Conservation (phyloP, 2,329 filamentous ascomycete genomes). For the Chlorencoelia australis region DNA sequence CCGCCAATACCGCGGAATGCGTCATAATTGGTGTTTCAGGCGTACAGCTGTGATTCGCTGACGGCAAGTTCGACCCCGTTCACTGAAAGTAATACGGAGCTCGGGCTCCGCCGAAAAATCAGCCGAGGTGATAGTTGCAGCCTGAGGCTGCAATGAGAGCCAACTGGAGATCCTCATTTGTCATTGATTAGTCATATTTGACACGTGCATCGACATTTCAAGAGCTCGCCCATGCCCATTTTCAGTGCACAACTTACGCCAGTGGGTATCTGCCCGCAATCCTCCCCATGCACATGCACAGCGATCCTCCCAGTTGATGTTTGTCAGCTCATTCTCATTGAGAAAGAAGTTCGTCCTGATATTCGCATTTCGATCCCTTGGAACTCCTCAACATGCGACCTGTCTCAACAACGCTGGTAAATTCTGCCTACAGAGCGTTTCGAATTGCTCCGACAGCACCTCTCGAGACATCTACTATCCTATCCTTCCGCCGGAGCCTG, state of each 20-base stretch:
- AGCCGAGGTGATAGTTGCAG: too few species aligned
- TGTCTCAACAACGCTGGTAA: conserved; percentile 4
- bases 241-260: too few species aligned
- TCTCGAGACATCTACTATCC: conserved; percentile 4
- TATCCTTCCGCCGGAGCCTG: conserved; percentile 3
- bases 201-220: not conserved
- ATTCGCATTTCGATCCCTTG: conserved; percentile 2
- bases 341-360: conserved; percentile 4
- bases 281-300: too few species aligned
- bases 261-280: too few species aligned
- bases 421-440: conserved; percentile 5
- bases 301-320: too few species aligned
- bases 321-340: too few species aligned
- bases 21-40: not conserved
- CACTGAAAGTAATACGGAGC: not conserved
- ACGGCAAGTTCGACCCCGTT: not conserved
- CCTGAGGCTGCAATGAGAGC: too few species aligned
- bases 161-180: too few species aligned
- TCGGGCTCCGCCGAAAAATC: too few species aligned
- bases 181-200: not conserved
- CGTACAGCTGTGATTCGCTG: not conserved
- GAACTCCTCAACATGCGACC: conserved; percentile 3
- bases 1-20: too few species aligned
- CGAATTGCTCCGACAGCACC: conserved; percentile 5
- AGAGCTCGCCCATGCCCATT: not conserved